Evolutionary conservation across 208 protist species (phyloP).

Genomic region (Acanthamoeba culbertsoni): DNA sequence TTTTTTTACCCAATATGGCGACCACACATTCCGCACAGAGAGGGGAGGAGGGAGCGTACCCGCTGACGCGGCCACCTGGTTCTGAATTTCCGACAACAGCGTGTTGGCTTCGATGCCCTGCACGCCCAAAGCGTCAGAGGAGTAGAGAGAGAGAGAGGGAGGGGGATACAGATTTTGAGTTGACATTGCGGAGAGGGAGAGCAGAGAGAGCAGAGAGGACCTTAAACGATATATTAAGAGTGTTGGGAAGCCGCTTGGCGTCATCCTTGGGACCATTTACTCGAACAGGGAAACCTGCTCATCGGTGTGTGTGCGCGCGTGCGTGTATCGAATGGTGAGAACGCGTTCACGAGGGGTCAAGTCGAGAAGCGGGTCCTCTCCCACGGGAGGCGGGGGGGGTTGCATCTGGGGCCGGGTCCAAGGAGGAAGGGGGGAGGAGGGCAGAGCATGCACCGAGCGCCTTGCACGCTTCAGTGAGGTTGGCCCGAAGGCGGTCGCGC

Average conservation of each 20-base stretch:
- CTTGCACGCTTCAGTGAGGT: neutral
- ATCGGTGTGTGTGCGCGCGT: too few relatives aligned
- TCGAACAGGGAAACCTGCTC: neutral
- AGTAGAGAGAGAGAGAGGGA: neutral
- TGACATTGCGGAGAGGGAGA: neutral
- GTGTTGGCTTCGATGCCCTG: constrained; percentile 8
- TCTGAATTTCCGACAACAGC: neutral
- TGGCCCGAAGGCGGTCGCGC: neutral
- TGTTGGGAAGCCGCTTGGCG: constrained; percentile 38
- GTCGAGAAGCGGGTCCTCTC: neutral
- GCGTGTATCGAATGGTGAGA: too few relatives aligned
- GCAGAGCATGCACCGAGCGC: neutral
- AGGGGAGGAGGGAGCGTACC: neutral
- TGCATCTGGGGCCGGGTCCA: too few relatives aligned
- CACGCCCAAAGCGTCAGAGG: neutral
- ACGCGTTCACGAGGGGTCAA: neutral
- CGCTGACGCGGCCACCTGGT: constrained; percentile 52
- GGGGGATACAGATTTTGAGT: neutral
- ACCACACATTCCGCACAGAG: neutral
- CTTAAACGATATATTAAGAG: constrained; percentile 26
- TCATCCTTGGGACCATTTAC: constrained; percentile 4
- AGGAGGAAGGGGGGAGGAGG: too few relatives aligned
- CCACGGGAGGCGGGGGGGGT: too few relatives aligned
- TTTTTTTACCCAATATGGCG: neutral
- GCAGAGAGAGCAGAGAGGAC: neutral